Evolutionary conservation across 495 filamentous ascomycete genomes (phyloP).

Genomic region (Hypoxylon fuscum): DNA sequence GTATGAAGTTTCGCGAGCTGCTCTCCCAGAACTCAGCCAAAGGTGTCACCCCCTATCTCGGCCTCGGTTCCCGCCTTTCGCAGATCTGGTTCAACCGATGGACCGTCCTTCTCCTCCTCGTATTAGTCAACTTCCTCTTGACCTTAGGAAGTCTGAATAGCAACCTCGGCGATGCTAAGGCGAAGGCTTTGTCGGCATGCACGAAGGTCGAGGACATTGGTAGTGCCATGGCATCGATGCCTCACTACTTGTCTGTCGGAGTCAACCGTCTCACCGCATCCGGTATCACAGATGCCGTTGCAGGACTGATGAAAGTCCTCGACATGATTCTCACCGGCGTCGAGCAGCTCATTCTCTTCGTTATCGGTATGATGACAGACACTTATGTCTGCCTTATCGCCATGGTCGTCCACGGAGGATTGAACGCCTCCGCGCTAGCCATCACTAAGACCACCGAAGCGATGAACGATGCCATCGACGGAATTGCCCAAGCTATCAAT

Average conservation of each 20-base stretch:
- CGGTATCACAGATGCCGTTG: slow-evolving; percentile 79
- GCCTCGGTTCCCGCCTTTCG: slow-evolving; percentile 85
- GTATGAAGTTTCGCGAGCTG: slow-evolving; percentile 36
- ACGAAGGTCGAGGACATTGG: slow-evolving; percentile 92
- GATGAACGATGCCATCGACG: slow-evolving; percentile 76
- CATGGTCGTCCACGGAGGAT: slow-evolving; percentile 77
- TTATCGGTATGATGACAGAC: slow-evolving; percentile 86
- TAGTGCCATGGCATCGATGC: slow-evolving; percentile 97
- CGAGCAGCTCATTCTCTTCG: slow-evolving; percentile 87
- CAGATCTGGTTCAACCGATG: slow-evolving; percentile 98
- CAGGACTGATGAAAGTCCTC: slow-evolving; percentile 78
- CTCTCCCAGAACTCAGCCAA: slow-evolving; percentile 39
- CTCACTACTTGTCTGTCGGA: slow-evolving; percentile 86
- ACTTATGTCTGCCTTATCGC: slow-evolving; percentile 90
- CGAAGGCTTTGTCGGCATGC: slow-evolving; percentile 86
- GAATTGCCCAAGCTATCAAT: slow-evolving; percentile 69
- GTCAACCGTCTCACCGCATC: slow-evolving; percentile 85
- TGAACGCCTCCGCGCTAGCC: slow-evolving; percentile 72
- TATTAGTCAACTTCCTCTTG: slow-evolving; percentile 81
- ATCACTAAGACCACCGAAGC: slow-evolving; percentile 74
- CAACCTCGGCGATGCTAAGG: slow-evolving; percentile 76
- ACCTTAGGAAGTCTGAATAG: slow-evolving; percentile 73
- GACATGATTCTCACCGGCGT: slow-evolving; percentile 80
- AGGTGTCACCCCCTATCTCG: slow-evolving; percentile 87
- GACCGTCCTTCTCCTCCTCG: slow-evolving; percentile 87